phyloP scores from a whole-genome alignment of 2,329 filamentous ascomycete genomes.

The Monascus ruber region DNA sequence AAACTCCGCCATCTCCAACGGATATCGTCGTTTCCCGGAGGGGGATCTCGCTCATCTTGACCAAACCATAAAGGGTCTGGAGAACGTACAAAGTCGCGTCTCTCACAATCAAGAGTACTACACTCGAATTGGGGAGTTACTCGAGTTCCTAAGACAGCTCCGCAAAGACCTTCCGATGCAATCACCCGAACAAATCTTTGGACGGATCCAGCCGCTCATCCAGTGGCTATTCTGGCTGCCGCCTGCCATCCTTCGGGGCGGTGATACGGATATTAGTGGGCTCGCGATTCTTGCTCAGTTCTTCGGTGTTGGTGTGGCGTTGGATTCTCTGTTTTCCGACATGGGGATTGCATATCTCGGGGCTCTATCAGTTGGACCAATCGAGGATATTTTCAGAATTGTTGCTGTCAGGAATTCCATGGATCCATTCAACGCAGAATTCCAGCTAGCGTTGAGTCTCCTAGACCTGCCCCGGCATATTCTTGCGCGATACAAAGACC shows the following conservation, averaged over 20 bases:
- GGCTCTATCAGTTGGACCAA: constrained; percentile 63
- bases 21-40: constrained; percentile 33
- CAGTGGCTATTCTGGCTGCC: constrained; percentile 97
- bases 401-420: constrained; percentile 58
- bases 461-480: constrained; percentile 65
- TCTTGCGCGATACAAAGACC: constrained; percentile 55
- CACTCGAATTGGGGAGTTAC: constrained; percentile 56
- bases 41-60: constrained; percentile 61
- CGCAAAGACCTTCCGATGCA: constrained; percentile 59
- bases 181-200: constrained; percentile 74
- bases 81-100: constrained; percentile 47
- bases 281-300: constrained; percentile 81
- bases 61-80: constrained; percentile 53
- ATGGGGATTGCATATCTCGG: constrained; percentile 83
- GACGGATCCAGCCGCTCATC: constrained; percentile 74
- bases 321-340: constrained; percentile 86
- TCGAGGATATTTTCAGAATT: constrained; percentile 75
- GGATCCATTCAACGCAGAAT: constrained; percentile 44
- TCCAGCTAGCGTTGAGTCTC: constrained; percentile 52
- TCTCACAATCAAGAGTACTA: constrained; percentile 59
- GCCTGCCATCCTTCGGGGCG: constrained; percentile 67
- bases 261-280: constrained; percentile 62
- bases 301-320: constrained; percentile 74
- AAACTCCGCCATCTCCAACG: constrained; percentile 22
- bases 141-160: constrained; percentile 61